Base-by-base conservation (phyloP, 108 stramenopile species). In the Cylindrotheca closterium region DNA sequence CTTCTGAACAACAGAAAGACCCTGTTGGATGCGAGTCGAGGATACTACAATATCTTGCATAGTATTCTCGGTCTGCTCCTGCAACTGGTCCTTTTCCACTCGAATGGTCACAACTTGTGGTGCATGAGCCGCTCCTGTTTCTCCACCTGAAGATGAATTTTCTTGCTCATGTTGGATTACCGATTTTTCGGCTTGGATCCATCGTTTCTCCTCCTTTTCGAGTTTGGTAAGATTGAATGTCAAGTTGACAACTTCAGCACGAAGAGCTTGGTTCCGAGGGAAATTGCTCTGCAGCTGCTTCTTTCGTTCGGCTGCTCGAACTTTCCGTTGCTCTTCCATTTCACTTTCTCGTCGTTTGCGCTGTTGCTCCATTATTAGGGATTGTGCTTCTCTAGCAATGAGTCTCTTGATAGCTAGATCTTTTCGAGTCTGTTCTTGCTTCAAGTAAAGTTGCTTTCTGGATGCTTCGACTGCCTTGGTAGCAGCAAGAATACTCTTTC, bases 191-290 rank as follows among this genome's bases (percentile, higher is more conserved):
- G 73, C 62, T 29, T 77, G 51, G 17, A 63, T 67, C 84, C 80
- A 81, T 34, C 67, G 49, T 12, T 56, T 42, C 30, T 77, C 60
- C 47, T 85, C 80, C 62, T 71, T 68, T 65, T 81, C 63, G 21
- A 85, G 37, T 26, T 77, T 74, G 7, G 65, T 32, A 10, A 71
- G 31, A 26, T 70, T 75, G 12, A 65, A 75, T 51, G 79, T 73
- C 33, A 85, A 52, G 30, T 69, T 62, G 18, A 79, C 78, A 30
- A 79, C 72, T 53, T 85, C 84, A 28, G 64, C 49, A 71, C 77
- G 81, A 21, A 77, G 32, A 18, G 73, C 67, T 30, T 74, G 55
- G 50, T 81, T 85, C 31, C 23, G 30, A 8, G 73, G 73, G 54
- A 53, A 45, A 27, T 83, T 52, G 51, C 61, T 66, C 28, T 61